Base-by-base conservation (phyloP, 1,139 yeast genomes). In the Sugiyamaella japonica region DNA sequence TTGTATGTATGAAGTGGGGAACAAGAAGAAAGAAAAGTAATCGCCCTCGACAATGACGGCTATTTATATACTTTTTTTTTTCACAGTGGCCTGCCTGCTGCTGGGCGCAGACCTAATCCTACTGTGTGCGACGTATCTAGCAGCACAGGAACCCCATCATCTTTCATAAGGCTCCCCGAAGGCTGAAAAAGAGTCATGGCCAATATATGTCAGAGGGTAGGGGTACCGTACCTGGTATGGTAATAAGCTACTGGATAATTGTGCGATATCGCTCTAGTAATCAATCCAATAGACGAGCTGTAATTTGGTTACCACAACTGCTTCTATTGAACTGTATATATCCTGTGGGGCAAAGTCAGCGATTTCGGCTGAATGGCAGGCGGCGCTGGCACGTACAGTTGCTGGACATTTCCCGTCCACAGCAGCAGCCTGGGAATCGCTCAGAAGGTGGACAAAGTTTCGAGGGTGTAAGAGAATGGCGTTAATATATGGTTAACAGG, bases 201-300 rank as follows among this genome's bases (percentile, higher is more conserved):
- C 17, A 44, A 42, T 31, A 44, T 12, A 31, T 20, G 38, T 29
- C n/a, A 10, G 23, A 36, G 40, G 40, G 29, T 36, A 37, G 29
- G 46, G 49, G 40, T 36, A 25, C 4, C 7, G 20, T 36, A 25
- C 40, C 17, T 2, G 6, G 16, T 17, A 16, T n/a, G 40, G 42
- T 20, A 45, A 15, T 7, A 29, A 3, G 2, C 9, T 20, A 15
- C 49, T 32, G 32, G 49, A 38, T 20, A 39, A 40, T 40, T 10
- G n/a, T 32, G 49, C 49, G 49, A 45, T 45, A 45, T 45, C 49
- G 49, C 40, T 45, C n/a, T 7, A 12, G 31, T 5, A 13, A 45
- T 32, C 49, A 45, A 17, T 28, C 49, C 49, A 45, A 45, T 45
- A 23, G 13, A 45, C 28, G 34, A 15, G 25, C 41, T 25, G 41